Base-by-base conservation (phyloP, 208 protist species). In the Leishmania major region DNA sequence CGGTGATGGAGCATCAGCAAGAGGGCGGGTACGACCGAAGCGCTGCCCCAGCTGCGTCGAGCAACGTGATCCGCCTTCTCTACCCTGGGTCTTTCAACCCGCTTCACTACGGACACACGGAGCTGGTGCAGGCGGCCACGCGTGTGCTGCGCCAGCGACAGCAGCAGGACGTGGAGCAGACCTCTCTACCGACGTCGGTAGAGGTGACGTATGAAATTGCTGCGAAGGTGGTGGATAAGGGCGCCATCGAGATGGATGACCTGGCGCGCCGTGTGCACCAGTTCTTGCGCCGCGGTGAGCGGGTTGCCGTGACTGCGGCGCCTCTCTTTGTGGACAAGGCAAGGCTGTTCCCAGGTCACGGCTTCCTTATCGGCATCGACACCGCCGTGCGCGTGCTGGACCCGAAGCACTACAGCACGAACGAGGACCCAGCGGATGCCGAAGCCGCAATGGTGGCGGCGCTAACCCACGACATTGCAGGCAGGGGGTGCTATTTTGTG, bases 101-200 rank as follows among this genome's bases (percentile, higher is more conserved):
- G 6, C 79, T 96, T 67, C 93, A 96, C 80, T 95, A 90, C 83
- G 93, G 93, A 7, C 93, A 96, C 87, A 94, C 90, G 5, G 91
- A 95, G 83, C 86, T 96, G 17, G 91, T 83, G 15, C 85, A 83
- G 22, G 90, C 87, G 3, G 91, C 90, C 13, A 53, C 60, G 7
- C 75, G 74, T 40, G 84, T 91, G 67, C 28, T 87, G 45, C 78
- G 49, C 25, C 75, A 67, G 47, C 70, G 80, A 79, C 64, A 86
- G 64, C 78, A 66, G 25, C 40, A 77, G 69, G 5, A 40, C 19
- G 7, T 15, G 4, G 66, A 62, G 45, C 55, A 80, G 45, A 35
- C 28, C 7, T 53, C 57, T 13, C 60, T 53, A 19, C 72, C 4
- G 62, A 49, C 70, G 51, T 35, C 70, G 28, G 82, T 81, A 7